phyloP scores from a whole-genome alignment of 768 basidiomycete genomes.

The Rhodotorula diobovata region DNA sequence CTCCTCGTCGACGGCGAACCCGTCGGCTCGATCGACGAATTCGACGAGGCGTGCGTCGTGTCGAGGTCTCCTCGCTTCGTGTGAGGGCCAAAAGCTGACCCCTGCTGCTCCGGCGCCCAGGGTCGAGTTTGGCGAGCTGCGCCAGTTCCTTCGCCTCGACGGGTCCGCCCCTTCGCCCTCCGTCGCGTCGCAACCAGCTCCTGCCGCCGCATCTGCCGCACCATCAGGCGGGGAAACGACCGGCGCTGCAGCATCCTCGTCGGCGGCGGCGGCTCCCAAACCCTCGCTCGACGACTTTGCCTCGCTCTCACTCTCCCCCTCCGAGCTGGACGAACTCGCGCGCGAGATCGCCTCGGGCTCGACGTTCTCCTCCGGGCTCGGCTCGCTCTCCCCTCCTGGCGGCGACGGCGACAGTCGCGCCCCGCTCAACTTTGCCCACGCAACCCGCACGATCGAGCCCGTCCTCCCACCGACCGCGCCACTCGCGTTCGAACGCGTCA shows the following conservation, averaged over 20 bases:
- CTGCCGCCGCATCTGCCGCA: background rate
- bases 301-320: conserved; percentile 23
- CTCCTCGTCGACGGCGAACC: conserved; percentile 35
- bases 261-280: too few species aligned
- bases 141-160: conserved; percentile 29
- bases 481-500: conserved; percentile 23
- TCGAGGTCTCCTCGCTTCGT: background rate
- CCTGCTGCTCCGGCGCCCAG: conserved; percentile 1
- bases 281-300: conserved; percentile 37
- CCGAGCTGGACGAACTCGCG: conserved; percentile 33
- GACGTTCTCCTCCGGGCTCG: conserved; percentile 12
- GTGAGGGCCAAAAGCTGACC: background rate
- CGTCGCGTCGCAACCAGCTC: background rate
- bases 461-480: conserved; percentile 7
- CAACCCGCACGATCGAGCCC: conserved; percentile 18
- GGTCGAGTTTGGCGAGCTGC: conserved; percentile 42
- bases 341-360: conserved; percentile 8
- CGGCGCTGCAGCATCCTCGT: too few species aligned
- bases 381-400: background rate
- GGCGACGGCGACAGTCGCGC: too few species aligned
- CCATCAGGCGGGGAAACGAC: too few species aligned
- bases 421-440: conserved; percentile 13
- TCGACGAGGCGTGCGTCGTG: conserved; percentile 41
- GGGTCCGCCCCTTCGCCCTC: background rate
- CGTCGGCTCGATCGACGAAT: conserved; percentile 29